Percentiles rank a stretch among this genome's conserved stretches.
Conservation (phyloP, 352 stramenopile species). For the Aphanomyces cochlioides region DNA sequence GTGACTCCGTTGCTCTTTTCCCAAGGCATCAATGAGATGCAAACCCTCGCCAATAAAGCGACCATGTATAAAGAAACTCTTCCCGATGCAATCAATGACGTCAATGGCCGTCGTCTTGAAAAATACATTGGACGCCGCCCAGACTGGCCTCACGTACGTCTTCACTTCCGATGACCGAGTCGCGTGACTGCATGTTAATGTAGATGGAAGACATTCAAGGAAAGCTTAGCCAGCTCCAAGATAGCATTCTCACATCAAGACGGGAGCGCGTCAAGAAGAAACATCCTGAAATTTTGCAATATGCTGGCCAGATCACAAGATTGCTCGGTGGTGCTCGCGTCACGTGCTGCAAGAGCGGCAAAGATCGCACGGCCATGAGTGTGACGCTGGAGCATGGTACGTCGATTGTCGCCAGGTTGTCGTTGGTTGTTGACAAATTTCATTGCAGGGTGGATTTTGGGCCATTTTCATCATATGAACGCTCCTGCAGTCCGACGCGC, state of each 20-base stretch:
- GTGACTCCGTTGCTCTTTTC: constrained; percentile 69
- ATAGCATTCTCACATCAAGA: constrained; percentile 49
- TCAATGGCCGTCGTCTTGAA: constrained; percentile 50
- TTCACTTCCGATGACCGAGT: constrained; percentile 41
- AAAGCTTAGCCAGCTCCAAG: constrained; percentile 49
- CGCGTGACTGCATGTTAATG: constrained; percentile 32
- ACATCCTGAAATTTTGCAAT: constrained; percentile 73
- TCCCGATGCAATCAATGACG: constrained; percentile 69
- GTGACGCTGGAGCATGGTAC: constrained; percentile 89
- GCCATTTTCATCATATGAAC: constrained; percentile 3
- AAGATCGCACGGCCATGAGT: constrained; percentile 95
- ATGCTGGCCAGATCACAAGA: constrained; percentile 61
- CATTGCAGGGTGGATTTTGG: neutral
- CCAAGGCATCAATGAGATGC: constrained; percentile 79
- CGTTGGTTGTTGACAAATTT: neutral
- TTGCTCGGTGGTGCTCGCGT: constrained; percentile 84
- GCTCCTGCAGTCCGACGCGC: constrained; percentile 36
- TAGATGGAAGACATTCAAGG: constrained; percentile 41
- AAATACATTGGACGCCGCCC: constrained; percentile 44
- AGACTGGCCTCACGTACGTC: neutral
- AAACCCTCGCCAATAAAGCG: constrained; percentile 71
- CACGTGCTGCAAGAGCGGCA: constrained; percentile 95
- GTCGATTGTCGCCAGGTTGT: neutral
- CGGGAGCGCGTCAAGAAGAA: constrained; percentile 74
- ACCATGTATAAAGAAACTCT: constrained; percentile 55